A percentile compares a stretch with the other conserved stretches of the same genome.
phyloP scores from a whole-genome alignment of 2,329 filamentous ascomycete species.

The Neonectria neomacrospora region DNA sequence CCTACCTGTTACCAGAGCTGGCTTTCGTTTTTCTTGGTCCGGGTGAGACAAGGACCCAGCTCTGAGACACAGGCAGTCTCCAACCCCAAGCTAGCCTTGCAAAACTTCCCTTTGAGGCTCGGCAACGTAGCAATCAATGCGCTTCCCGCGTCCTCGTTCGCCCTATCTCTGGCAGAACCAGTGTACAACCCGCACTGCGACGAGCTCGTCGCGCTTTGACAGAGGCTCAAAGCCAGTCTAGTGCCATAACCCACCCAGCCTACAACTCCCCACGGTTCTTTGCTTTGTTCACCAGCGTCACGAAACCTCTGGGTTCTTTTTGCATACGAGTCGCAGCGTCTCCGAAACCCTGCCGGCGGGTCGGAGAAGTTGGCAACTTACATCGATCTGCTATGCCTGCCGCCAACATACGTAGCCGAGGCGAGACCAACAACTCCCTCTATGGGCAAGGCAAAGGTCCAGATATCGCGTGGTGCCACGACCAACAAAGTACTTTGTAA shows the following conservation, averaged over 20 bases:
- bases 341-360: not conserved
- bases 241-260: not conserved
- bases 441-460: not conserved
- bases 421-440: conserved; percentile 4
- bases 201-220: not conserved
- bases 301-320: conserved; percentile 1
- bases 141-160: not conserved
- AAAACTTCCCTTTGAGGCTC: conserved; percentile 19
- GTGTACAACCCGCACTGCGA: too few relatives aligned
- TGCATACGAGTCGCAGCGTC: not conserved
- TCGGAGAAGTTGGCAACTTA: not conserved
- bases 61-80: conserved; percentile 16
- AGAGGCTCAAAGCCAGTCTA: not conserved
- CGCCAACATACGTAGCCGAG: not conserved
- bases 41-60: conserved; percentile 15
- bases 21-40: conserved; percentile 9
- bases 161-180: not conserved
- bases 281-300: not conserved
- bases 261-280: not conserved
- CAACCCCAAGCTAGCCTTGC: not conserved
- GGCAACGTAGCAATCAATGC: conserved; percentile 10
- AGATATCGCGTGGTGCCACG: not conserved
- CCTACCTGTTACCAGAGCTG: not conserved
- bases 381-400: not conserved
- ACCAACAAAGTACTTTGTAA: not conserved